A percentile compares a stretch with the other conserved stretches of the same genome.
phyloP scores from a whole-genome alignment of 139 green algal species.

The Coccomyxa sp. region DNA sequence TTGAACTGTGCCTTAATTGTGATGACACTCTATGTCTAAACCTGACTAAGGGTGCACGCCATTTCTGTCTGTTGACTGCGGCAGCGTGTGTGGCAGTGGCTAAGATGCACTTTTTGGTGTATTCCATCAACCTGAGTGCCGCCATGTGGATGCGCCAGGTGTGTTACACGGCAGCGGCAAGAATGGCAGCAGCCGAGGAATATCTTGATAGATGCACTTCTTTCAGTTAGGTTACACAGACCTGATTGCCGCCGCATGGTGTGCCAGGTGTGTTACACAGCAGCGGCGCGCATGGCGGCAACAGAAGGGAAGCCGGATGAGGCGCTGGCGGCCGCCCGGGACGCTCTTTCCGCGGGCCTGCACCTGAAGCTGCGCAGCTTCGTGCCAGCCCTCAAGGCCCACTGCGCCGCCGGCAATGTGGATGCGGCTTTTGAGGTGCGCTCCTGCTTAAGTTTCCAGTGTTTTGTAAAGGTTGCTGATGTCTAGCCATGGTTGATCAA shows the following conservation, averaged over 20 bases:
- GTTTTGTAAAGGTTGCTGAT: not conserved
- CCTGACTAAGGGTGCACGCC: too few relatives aligned
- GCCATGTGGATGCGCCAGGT: slow-evolving; percentile 9
- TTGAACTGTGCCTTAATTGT: too few relatives aligned
- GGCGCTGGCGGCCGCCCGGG: slow-evolving; percentile 30
- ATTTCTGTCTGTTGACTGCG: too few relatives aligned
- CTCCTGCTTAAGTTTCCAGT: not conserved
- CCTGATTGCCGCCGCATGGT: not conserved
- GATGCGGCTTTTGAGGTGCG: slow-evolving; percentile 26
- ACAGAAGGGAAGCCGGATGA: slow-evolving; percentile 24
- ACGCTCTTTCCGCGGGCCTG: slow-evolving; percentile 6
- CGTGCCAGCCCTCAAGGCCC: slow-evolving; percentile 43
- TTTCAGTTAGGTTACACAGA: not conserved
- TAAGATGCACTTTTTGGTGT: too few relatives aligned
- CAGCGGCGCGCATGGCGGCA: slow-evolving; percentile 31
- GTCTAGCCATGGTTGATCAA: not conserved
- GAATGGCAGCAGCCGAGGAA: slow-evolving; percentile 40
- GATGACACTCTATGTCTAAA: too few relatives aligned
- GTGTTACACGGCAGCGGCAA: slow-evolving; percentile 20
- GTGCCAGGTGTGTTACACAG: slow-evolving; percentile 26
- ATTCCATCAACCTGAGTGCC: too few relatives aligned
- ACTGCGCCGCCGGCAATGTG: slow-evolving; percentile 24
- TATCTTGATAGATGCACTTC: too few relatives aligned
- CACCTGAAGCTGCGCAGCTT: slow-evolving; percentile 41
- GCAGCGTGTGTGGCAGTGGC: too few relatives aligned